Conservation (phyloP, 2,329 filamentous ascomycete species). For the Beauveria brongniartii region DNA sequence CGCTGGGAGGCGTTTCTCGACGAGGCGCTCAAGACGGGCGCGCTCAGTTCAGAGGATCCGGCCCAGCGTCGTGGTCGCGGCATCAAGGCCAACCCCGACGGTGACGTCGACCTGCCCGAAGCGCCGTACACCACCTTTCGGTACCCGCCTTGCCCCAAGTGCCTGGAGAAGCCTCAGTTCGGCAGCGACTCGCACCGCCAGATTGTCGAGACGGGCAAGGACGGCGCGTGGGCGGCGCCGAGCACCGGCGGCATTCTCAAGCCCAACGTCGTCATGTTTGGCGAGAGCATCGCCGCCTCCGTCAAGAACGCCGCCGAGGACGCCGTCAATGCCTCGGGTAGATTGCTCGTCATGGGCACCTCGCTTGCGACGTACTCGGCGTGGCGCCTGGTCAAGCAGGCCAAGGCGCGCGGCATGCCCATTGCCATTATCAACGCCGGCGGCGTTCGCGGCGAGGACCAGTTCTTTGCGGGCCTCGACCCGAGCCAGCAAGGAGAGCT, state of each 20-base stretch:
- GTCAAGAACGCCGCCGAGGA: slow-evolving; percentile 72
- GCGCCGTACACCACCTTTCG: slow-evolving; percentile 85
- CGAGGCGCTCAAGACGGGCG: slow-evolving; percentile 64
- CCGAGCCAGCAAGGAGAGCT: slow-evolving; percentile 40
- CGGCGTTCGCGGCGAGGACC: slow-evolving; percentile 73
- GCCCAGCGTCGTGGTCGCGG: slow-evolving; percentile 59
- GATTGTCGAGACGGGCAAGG: slow-evolving; percentile 61
- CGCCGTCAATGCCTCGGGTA: slow-evolving; percentile 67
- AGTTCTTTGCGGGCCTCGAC: slow-evolving; percentile 54
- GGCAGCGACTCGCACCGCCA: slow-evolving; percentile 46
- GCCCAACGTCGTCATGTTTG: slow-evolving; percentile 93
- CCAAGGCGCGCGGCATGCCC: slow-evolving; percentile 73
- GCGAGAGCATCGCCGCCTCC: slow-evolving; percentile 65
- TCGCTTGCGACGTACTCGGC: slow-evolving; percentile 93
- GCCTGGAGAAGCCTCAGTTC: slow-evolving; percentile 55
- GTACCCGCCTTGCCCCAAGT: slow-evolving; percentile 82
- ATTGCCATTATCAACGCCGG: slow-evolving; percentile 84
- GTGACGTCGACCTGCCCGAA: slow-evolving; percentile 82
- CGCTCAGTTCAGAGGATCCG: slow-evolving; percentile 69
- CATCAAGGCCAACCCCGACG: slow-evolving; percentile 83
- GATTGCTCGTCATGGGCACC: slow-evolving; percentile 74
- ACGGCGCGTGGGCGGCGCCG: slow-evolving; percentile 66
- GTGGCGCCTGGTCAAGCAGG: slow-evolving; percentile 79
- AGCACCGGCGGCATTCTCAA: slow-evolving; percentile 77
- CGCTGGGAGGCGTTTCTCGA: slow-evolving; percentile 71